phyloP scores from a whole-genome alignment of 2,329 filamentous ascomycete species.

The Penicillium sp. region DNA sequence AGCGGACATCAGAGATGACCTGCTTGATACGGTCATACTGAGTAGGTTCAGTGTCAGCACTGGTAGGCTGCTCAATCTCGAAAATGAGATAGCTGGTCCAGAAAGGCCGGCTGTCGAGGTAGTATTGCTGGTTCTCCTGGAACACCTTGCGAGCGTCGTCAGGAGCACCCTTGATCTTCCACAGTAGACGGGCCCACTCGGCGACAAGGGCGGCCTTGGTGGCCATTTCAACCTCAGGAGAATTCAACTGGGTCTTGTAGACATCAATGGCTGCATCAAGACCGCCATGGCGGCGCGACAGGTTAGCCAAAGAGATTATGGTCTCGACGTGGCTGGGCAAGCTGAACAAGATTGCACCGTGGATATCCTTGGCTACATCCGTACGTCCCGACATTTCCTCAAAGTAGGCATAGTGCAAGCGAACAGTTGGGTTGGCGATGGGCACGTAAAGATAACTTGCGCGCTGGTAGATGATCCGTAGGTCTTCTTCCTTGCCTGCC shows the following conservation, averaged over 20 bases:
- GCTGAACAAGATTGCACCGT: slow-evolving; percentile 69
- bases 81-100: slow-evolving; percentile 88
- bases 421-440: slow-evolving; percentile 74
- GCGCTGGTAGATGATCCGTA: slow-evolving; percentile 85
- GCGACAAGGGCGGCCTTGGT: slow-evolving; percentile 83
- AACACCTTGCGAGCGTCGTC: slow-evolving; percentile 82
- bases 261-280: slow-evolving; percentile 79
- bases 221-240: slow-evolving; percentile 65
- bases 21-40: slow-evolving; percentile 72
- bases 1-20: slow-evolving; percentile 70
- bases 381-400: slow-evolving; percentile 78
- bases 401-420: slow-evolving; percentile 89
- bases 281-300: slow-evolving; percentile 76
- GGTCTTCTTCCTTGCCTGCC: slow-evolving; percentile 76
- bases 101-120: slow-evolving; percentile 78
- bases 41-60: slow-evolving; percentile 57
- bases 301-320: slow-evolving; percentile 80
- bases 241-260: slow-evolving; percentile 75
- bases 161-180: slow-evolving; percentile 76
- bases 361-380: slow-evolving; percentile 77
- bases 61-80: slow-evolving; percentile 77
- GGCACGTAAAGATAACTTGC: slow-evolving; percentile 82
- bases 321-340: slow-evolving; percentile 82
- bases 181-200: slow-evolving; percentile 80
- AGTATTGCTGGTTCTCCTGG: slow-evolving; percentile 74